phyloP scores from a whole-genome alignment of 345 rosid species.

The Ceriops decandra region DNA sequence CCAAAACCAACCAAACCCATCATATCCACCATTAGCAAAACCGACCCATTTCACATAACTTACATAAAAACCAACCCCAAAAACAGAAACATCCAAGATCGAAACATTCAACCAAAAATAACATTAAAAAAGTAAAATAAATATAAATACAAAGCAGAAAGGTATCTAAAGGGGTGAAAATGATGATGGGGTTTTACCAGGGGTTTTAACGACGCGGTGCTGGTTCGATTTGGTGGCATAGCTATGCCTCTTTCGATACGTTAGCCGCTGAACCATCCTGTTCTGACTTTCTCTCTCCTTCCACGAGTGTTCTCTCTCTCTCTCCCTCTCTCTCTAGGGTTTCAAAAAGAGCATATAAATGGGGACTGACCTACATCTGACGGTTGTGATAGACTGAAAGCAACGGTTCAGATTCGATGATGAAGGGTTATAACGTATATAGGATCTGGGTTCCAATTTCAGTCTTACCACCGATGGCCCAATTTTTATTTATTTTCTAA shows the following conservation, averaged over 20 bases:
- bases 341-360: slow-evolving; percentile 14
- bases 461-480: background rate
- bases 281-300: background rate
- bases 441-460: too few relatives aligned
- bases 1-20: background rate
- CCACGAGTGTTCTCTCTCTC: background rate
- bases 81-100: background rate
- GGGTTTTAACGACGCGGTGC: slow-evolving; percentile 87
- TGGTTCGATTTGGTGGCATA: slow-evolving; percentile 94
- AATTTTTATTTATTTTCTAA: too few relatives aligned
- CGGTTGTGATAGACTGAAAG: slow-evolving; percentile 14
- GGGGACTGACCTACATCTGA: slow-evolving; percentile 47
- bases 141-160: background rate
- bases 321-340: slow-evolving; percentile 25
- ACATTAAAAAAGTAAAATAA: background rate
- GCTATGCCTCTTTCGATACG: slow-evolving; percentile 82
- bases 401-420: background rate
- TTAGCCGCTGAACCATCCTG: slow-evolving; percentile 85
- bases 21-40: background rate
- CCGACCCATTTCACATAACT: background rate
- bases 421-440: background rate
- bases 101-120: background rate
- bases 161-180: background rate
- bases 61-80: background rate
- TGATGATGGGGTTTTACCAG: slow-evolving; percentile 42